Conservation (phyloP, 2,329 filamentous ascomycete species). For the Ramularia collo-cygni region DNA sequence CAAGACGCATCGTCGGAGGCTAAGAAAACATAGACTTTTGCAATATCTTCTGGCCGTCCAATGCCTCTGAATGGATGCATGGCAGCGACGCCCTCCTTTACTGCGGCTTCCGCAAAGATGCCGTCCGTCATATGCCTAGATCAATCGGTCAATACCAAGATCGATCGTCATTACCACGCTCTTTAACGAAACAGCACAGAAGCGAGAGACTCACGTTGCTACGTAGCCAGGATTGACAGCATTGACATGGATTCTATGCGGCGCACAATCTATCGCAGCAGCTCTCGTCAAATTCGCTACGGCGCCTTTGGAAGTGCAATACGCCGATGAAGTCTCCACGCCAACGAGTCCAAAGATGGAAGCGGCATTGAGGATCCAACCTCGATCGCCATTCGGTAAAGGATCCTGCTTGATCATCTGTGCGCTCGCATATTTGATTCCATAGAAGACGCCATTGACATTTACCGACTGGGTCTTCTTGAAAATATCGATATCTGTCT, state of each 20-base stretch:
- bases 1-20: conserved; percentile 19
- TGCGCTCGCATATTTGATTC: conserved; percentile 39
- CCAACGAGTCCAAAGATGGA: conserved; percentile 39
- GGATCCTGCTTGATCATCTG: conserved; percentile 47
- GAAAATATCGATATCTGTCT: conserved; percentile 41
- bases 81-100: conserved; percentile 10
- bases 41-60: conserved; percentile 16
- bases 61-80: conserved; percentile 16
- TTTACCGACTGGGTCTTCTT: conserved; percentile 36
- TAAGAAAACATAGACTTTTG: conserved; percentile 18
- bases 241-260: conserved; percentile 14
- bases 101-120: conserved; percentile 4
- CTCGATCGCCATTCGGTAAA: conserved; percentile 34
- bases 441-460: conserved; percentile 35
- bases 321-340: conserved; percentile 5
- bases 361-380: conserved; percentile 46
- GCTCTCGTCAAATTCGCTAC: conserved; percentile 17
- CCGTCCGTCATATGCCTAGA: conserved; percentile 15
- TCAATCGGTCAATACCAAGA: too few species aligned
- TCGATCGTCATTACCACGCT: too few species aligned
- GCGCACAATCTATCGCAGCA: conserved; percentile 17
- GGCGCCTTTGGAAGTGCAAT: conserved; percentile 18
- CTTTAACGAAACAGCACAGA: too few species aligned
- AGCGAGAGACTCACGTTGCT: background rate
- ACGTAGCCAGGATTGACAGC: conserved; percentile 15